Percentiles rank a stretch among this genome's conserved stretches.
Conservation (phyloP, 2,329 filamentous ascomycete genomes). For the Talaromyces pinophilus region DNA sequence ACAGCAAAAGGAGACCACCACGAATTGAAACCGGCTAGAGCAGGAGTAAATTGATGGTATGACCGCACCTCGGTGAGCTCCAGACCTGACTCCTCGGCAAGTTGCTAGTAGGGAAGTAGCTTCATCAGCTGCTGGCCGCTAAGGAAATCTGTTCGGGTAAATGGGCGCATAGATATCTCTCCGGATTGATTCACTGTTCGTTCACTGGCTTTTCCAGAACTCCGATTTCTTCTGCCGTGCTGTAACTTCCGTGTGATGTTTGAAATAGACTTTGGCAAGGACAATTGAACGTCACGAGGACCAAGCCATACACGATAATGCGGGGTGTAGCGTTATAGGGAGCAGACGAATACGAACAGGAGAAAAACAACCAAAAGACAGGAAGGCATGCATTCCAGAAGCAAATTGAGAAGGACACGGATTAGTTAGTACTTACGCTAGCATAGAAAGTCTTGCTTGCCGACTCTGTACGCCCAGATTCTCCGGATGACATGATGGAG, state of each 20-base stretch:
- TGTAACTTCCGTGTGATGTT: background rate
- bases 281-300: conserved; percentile 5
- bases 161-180: background rate
- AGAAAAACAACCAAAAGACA: background rate
- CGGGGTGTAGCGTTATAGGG: background rate
- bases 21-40: conserved; percentile 21
- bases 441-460: conserved; percentile 41
- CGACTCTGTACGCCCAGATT: conserved; percentile 33
- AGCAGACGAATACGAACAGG: background rate
- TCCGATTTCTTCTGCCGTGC: background rate
- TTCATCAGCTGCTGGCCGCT: background rate
- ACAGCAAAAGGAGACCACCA: conserved; percentile 2
- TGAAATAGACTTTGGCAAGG: background rate
- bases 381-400: background rate
- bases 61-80: conserved; percentile 7
- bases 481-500: conserved; percentile 33
- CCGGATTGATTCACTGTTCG: background rate
- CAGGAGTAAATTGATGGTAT: background rate
- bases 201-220: background rate
- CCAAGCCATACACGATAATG: conserved; percentile 2
- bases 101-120: background rate
- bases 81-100: conserved; percentile 10
- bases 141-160: conserved; percentile 13
- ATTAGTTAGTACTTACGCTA: conserved; percentile 33
- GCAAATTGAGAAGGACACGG: conserved; percentile 11